Evolutionary conservation across 495 filamentous ascomycete species (phyloP), one percentile per base, ranked within the genome.

Genomic region (Penicillium angulare): DNA sequence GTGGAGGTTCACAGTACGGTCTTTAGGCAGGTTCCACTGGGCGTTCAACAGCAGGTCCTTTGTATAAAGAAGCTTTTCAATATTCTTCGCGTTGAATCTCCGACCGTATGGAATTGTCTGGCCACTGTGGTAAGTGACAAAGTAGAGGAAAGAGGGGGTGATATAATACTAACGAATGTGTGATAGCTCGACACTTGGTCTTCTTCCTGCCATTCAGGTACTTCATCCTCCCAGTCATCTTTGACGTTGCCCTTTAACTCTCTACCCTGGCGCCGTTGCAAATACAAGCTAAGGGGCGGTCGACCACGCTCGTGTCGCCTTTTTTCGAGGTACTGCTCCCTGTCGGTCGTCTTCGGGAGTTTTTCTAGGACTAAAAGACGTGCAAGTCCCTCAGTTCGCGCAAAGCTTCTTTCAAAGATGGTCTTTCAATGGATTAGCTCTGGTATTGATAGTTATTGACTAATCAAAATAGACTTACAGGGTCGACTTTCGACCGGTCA

Each of bases 11-110:
- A 90, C 84, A 32, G 81, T 71, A 15, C 89, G 77, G 23, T 88
- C 80, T 15, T 88, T 81, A 0, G 75, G 75, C 53, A 84, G 79
- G 54, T 92, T 93, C 88, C 88, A 93, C 59, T 93, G 86, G 0
- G 88, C 87, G 54, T 93, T 93, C 8, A 93, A 78, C n/a, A 92
- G 73, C 10, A 91, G 63, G 59, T 93, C 89, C 51, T 86, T 85
- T 3, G 85, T 87, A 64, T 88, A 91, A 26, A 90, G 77, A 0
- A 90, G 70, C 55, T 86, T 88, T 61, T 91, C 87, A 44, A 91
- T 89, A 59, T 80, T 87, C 44, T 78, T 79, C 7, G 87, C 85
- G 46, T 86, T 73, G 59, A 84, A 89, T 47, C 75, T 84, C 3
- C 63, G 60, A 7, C 89, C 89, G 45, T 93, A 93, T 0, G 89